A percentile compares a stretch with the other conserved stretches of the same genome.
Evolutionary conservation across 306 rosid species (phyloP).

Genomic region (Dalbergia cochinchinensis): DNA sequence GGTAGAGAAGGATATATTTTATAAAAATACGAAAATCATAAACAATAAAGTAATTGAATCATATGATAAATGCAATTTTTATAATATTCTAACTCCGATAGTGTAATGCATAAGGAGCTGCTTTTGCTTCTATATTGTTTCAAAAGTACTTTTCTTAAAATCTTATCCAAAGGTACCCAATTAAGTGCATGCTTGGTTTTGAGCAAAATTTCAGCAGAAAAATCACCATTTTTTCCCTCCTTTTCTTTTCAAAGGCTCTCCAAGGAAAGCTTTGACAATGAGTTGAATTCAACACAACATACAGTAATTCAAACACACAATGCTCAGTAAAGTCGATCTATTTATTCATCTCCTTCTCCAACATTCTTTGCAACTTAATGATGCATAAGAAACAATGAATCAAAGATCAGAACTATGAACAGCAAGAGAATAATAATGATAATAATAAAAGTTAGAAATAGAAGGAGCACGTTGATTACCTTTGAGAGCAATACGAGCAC

Average conservation of each 20-base stretch:
- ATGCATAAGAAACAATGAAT: background rate
- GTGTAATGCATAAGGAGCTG: too few species aligned
- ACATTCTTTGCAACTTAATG: background rate
- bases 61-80: too few species aligned
- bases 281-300: background rate
- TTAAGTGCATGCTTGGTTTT: background rate
- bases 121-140: too few species aligned
- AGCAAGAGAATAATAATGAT: background rate
- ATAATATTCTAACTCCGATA: too few species aligned
- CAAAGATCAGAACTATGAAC: background rate
- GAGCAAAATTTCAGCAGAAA: background rate
- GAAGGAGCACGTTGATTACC: constrained; percentile 43
- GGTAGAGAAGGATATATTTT: too few species aligned
- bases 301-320: background rate
- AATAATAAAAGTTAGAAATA: too few species aligned
- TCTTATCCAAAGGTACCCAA: background rate
- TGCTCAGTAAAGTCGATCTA: background rate
- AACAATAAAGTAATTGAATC: too few species aligned
- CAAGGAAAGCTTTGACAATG: background rate
- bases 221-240: background rate
- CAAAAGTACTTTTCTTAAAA: too few species aligned
- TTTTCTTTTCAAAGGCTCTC: background rate
- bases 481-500: constrained; percentile 79
- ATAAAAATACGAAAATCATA: too few species aligned
- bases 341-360: background rate